A percentile compares a stretch with the other conserved stretches of the same genome.
Evolutionary conservation across 768 basidiomycete species (phyloP).

Genomic region (Phlebiopsis gigantea): DNA sequence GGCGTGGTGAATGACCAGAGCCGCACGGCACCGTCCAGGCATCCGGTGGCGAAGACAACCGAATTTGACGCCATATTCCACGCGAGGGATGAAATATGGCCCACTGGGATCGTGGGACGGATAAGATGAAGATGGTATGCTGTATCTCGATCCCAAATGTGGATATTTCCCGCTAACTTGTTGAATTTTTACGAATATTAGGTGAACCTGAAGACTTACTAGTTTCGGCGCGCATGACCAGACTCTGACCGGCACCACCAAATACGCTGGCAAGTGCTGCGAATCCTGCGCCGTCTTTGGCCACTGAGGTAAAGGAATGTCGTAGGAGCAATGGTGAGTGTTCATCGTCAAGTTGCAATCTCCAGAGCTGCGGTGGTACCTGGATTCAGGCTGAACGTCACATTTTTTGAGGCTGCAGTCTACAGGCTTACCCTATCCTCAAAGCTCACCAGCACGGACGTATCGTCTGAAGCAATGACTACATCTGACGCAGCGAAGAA

Average conservation of each 20-base stretch:
- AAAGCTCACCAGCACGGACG: conserved; percentile 8
- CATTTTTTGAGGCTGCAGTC: too few relatives aligned
- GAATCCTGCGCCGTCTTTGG: background rate
- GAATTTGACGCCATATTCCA: background rate
- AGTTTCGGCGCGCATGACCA: conserved; percentile 5
- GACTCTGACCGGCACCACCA: conserved; percentile 2
- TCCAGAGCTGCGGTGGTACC: conserved; percentile 8
- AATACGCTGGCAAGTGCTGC: conserved; percentile 8
- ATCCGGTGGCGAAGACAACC: conserved; percentile 5
- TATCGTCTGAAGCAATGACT: background rate
- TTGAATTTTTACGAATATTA: background rate
- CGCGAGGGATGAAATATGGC: conserved; percentile 2
- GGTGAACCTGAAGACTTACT: background rate
- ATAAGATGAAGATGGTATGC: conserved; percentile 1
- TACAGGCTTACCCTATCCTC: conserved; percentile 1
- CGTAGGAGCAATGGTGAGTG: background rate
- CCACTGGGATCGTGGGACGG: background rate
- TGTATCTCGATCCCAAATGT: conserved; percentile 8
- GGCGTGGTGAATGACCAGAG: background rate
- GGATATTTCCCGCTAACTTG: conserved; percentile 4
- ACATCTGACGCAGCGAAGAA: conserved; percentile 5
- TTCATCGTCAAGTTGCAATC: background rate
- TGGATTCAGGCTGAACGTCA: background rate
- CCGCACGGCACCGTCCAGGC: conserved; percentile 3
- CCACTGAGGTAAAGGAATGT: background rate